phyloP scores from a whole-genome alignment of 2,329 filamentous ascomycete species.

The Pestalotiopsis sp. region DNA sequence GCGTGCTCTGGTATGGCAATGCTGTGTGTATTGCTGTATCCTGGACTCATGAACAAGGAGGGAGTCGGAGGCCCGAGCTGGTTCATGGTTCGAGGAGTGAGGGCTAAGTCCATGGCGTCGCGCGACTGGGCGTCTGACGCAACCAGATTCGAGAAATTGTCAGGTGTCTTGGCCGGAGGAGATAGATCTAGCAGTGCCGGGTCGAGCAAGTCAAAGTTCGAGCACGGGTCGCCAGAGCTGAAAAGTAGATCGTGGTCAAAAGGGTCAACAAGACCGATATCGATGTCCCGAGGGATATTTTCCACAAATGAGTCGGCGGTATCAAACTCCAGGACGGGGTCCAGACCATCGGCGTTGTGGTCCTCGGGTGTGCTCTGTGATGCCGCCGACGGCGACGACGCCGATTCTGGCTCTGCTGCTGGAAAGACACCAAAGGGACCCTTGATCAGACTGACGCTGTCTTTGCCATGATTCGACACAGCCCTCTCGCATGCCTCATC shows the following conservation, averaged over 20 bases:
- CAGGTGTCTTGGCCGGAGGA: background rate
- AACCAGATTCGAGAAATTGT: background rate
- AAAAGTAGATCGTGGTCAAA: background rate
- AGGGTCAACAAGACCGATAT: background rate
- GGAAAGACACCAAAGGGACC: conserved; percentile 21
- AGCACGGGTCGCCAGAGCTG: background rate
- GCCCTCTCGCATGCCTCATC: conserved; percentile 15
- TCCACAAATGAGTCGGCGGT: background rate
- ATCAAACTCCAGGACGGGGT: background rate
- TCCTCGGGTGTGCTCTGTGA: background rate
- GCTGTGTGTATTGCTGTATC: background rate
- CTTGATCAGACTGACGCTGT: conserved; percentile 3
- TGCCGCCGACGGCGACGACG: background rate
- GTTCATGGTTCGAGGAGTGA: background rate
- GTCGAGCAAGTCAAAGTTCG: background rate
- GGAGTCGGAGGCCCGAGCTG: background rate
- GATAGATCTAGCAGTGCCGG: background rate
- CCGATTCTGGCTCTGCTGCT: background rate
- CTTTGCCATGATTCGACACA: background rate
- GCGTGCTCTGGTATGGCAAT: conserved; percentile 21
- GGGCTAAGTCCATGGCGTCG: background rate
- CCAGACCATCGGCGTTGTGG: background rate
- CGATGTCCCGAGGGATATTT: background rate
- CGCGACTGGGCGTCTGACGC: background rate
- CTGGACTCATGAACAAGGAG: background rate